Evolutionary conservation across 352 stramenopile species (phyloP), one percentile per base, ranked within the genome.

Genomic region (Phytophthora aleatoria): DNA sequence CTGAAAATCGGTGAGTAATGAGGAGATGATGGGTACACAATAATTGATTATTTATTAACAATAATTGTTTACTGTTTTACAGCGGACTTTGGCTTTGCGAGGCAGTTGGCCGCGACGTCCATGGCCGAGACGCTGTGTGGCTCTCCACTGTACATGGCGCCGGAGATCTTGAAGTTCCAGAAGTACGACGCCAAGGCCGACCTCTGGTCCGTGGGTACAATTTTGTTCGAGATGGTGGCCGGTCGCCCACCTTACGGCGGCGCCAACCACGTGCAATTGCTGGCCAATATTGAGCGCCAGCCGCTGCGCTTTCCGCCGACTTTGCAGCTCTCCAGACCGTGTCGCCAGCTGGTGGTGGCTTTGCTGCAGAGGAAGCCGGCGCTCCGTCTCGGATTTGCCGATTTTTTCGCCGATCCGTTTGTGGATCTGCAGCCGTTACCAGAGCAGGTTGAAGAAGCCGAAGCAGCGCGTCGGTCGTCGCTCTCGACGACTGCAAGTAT

Each of bases 111-210:
- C 30, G 89, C 86, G 12, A 76, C 92, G 4, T 96, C 92, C 1
- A 80, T 99, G 67, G 97, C 97, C 5, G 96, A 99, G 79, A 99
- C 95, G 6, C 84, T 99, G 35, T 99, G 95, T 64, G 97, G 97
- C 0, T 97, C 88, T 15, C 97, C 97, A 13, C 65, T 99, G 41
- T 99, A 99, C 68, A 99, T 99, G 97, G 97, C 97, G 16, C 97
- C 97, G 6, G 97, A 99, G 83, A 98, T 99, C 69, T 83, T 99
- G 57, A 83, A 87, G 67, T 90, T 92, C 49, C 77, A 97, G 54
- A 97, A 95, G 74, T 99, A 99, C 72, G 94, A 98, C 77, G 91
- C 92, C 28, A 99, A 98, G 67, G 96, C 96, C 8, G 97, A 99
- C 74, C 76, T 99, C 2, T 99, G 96, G 96, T 97, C 87, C 2